Conservation (phyloP, 345 rosid species). For the Geranium rotundifolium region DNA sequence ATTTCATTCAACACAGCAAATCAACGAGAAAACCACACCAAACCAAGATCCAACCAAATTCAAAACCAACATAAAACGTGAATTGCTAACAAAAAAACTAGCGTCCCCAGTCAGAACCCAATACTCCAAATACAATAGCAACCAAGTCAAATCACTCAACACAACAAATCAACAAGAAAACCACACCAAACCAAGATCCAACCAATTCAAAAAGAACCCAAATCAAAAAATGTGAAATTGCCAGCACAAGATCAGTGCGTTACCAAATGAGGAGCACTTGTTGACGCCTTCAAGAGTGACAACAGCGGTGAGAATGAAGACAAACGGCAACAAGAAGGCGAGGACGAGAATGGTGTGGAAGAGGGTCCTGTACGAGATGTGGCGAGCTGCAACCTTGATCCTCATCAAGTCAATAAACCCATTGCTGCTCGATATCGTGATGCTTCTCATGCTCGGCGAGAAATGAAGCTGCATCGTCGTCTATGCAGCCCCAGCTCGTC, state of each 20-base stretch:
- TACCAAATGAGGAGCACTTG: conserved; percentile 99
- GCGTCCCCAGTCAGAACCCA: not conserved
- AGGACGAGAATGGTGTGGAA: conserved; percentile 90
- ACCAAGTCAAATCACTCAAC: too few species aligned
- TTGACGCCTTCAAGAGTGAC: conserved; percentile 99
- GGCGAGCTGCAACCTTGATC: conserved; percentile 99
- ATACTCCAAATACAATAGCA: too few species aligned
- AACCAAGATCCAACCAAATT: too few species aligned
- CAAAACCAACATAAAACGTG: too few species aligned
- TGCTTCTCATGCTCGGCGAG: conserved; percentile 99
- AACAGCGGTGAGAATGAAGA: conserved; percentile 93
- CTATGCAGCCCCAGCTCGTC: conserved; percentile 48
- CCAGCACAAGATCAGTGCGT: conserved; percentile 1
- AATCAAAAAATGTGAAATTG: too few species aligned
- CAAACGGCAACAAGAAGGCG: conserved; percentile 96
- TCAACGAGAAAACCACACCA: too few species aligned
- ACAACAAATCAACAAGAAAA: too few species aligned
- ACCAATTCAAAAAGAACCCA: too few species aligned
- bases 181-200: too few species aligned
- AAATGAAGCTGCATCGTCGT: conserved; percentile 99
- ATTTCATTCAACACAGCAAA: too few species aligned
- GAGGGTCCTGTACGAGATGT: conserved; percentile 91
- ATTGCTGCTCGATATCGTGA: conserved; percentile 94
- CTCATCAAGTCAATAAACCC: conserved; percentile 99
- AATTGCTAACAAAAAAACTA: too few species aligned